These are phyloP conservation scores for Acer negundo DNA, from an alignment of 345 rosid species.

Conservation along the genomic window DNA sequence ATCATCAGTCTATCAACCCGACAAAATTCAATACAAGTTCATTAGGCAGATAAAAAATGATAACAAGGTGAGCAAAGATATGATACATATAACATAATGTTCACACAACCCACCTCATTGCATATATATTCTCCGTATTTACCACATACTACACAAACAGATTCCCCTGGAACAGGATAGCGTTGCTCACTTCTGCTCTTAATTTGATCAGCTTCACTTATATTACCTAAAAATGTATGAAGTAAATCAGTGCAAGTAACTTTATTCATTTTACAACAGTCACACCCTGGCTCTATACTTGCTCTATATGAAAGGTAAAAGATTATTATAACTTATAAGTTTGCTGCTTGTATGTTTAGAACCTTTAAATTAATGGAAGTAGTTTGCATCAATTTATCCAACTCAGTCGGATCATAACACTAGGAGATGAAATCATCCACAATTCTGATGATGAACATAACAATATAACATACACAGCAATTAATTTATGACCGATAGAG, in stretches of 20 bases:
- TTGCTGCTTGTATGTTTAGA: neutral
- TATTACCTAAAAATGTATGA: constrained; percentile 21
- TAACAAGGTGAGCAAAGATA: neutral
- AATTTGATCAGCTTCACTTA: constrained; percentile 34
- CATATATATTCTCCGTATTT: constrained; percentile 79
- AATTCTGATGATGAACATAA: neutral
- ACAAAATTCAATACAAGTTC: constrained; percentile 11
- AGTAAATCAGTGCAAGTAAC: constrained; percentile 9
- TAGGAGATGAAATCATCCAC: neutral
- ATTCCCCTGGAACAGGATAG: constrained; percentile 63
- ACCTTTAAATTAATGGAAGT: neutral
- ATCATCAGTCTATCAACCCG: constrained; percentile 56
- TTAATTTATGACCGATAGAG: neutral
- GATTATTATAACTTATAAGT: neutral
- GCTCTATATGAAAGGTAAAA: neutral
- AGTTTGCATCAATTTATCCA: neutral
- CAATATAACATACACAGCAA: constrained; percentile 5
- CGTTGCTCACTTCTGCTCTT: constrained; percentile 54
- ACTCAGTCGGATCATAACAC: neutral
- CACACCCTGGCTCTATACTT: neutral
- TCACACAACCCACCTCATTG: constrained; percentile 50
- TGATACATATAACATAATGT: constrained; percentile 9
- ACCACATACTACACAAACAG: constrained; percentile 66
- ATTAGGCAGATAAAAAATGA: constrained; percentile 11
- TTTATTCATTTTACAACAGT: neutral